Base-by-base conservation (phyloP, 306 rosid species). In the Hylodesmum podocarpum region DNA sequence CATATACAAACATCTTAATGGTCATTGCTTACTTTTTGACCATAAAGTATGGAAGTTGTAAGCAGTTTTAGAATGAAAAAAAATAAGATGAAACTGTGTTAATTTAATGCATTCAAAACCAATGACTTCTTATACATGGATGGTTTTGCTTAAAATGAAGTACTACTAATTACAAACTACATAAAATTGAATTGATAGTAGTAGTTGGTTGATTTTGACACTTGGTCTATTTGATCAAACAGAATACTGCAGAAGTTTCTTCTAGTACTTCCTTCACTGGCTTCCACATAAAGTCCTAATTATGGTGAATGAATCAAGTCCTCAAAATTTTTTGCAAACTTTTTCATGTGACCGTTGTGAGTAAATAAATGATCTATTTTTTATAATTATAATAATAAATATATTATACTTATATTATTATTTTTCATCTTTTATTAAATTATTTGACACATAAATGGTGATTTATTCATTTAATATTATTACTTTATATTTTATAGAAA, bases 1-100 rank as follows among this genome's bases (percentile, higher is more conserved):
- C 85, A 72, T 27, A 77, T 62, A 16, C 82, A 77, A 70, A 53
- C 79, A 76, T 82, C 43, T 62, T 70, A 80, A 47, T 44, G 51
- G 81, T 75, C 81, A 75, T 9, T 22, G 73, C 76, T 40, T 37
- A 21, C 78, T 75, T 69, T 81, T 81, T 70, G 74, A 63, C 75
- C 75, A 76, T 50, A 75, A 25, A 65, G 16, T 15, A 44, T 43
- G 34, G 58, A 12, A 28, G 43, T 39, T 41, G 53, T 43, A 31
- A 55, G 39, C 36, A 36, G 34, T 66, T 73, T 46, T 69, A 64
- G 59, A 39, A 15, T 47, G 3, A 37, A 18, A 46, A 46, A 79
- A 71, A 78, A 75, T 59, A 70, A 10, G 18, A 39, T 79, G 6
- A 29, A 50, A 50, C 47, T 13, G 21, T 2, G 11, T 70, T 78